Conservation (phyloP, 441 rosid genomes). For the Populus hybrid region DNA sequence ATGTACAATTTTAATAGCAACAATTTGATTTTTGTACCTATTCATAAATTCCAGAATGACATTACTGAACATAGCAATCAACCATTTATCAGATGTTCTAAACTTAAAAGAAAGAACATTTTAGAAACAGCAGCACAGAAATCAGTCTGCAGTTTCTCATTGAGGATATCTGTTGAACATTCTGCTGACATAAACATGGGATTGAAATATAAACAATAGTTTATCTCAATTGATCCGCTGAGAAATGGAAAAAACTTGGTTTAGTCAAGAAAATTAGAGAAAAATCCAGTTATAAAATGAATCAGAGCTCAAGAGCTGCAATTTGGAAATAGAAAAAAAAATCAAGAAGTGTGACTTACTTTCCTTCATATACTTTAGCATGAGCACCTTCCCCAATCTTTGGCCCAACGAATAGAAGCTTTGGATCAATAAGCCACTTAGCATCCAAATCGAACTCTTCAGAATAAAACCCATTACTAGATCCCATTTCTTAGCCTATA, state of each 20-base stretch:
- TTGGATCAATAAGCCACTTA: constrained; percentile 86
- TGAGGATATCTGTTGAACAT: not conserved
- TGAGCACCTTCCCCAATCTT: constrained; percentile 98
- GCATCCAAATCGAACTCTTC: constrained; percentile 67
- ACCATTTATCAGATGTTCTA: constrained; percentile 9
- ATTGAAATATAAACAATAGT: not conserved
- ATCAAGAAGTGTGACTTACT: constrained; percentile 54
- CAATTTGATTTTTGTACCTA: constrained; percentile 80
- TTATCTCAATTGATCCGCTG: constrained; percentile 4
- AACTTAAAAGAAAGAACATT: not conserved
- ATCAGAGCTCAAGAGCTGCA: constrained; percentile 11
- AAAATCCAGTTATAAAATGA: not conserved
- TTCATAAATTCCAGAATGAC: constrained; percentile 9
- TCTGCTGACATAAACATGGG: too few species aligned
- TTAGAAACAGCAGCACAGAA: constrained; percentile 1
- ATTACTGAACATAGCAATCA: not conserved
- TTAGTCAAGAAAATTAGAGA: constrained; percentile 10
- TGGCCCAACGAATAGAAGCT: constrained; percentile 91
- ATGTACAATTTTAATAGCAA: constrained; percentile 77
- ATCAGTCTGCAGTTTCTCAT: constrained; percentile 1
- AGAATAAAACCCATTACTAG: constrained; percentile 64
- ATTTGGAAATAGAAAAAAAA: not conserved
- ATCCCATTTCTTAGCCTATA: constrained; percentile 54
- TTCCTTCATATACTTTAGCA: constrained; percentile 96
- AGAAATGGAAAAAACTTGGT: constrained; percentile 1